A percentile compares a stretch with the other conserved stretches of the same genome.
Conservation (phyloP, 2,329 filamentous ascomycete genomes). For the Fusarium pseudoanthophilum region DNA sequence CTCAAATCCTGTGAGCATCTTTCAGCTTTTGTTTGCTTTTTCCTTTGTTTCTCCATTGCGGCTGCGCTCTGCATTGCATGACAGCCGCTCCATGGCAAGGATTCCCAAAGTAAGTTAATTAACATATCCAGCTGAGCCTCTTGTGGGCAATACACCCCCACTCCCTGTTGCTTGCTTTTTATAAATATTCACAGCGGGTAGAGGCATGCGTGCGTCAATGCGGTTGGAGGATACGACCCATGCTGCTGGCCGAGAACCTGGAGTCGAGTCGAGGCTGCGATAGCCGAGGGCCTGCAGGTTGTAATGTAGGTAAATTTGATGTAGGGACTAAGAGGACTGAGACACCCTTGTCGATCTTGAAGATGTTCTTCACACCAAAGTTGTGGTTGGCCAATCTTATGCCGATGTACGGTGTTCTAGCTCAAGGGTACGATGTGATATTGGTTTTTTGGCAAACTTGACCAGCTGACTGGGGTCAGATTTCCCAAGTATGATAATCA, state of each 20-base stretch:
- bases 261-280: slow-evolving; percentile 38
- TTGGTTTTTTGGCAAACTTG: not conserved
- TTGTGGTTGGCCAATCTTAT: slow-evolving; percentile 33
- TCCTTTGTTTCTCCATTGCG: slow-evolving; percentile 18
- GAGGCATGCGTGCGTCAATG: slow-evolving; percentile 15
- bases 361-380: slow-evolving; percentile 40
- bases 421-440: not conserved
- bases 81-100: slow-evolving; percentile 28
- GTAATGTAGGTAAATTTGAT: not conserved
- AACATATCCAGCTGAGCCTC: not conserved
- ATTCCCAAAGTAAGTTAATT: not conserved
- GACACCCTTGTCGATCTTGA: slow-evolving; percentile 39
- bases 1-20: slow-evolving; percentile 6
- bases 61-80: slow-evolving; percentile 37
- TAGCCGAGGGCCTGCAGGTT: slow-evolving; percentile 37
- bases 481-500: not conserved
- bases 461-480: not conserved
- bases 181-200: slow-evolving; percentile 3
- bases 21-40: slow-evolving; percentile 25
- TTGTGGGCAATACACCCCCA: not conserved
- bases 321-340: slow-evolving; percentile 15
- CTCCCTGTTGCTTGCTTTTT: slow-evolving; percentile 18
- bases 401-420: not conserved
- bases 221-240: slow-evolving; percentile 23
- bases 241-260: slow-evolving; percentile 28